These are phyloP conservation scores for Paraleonurus japonicus DNA, from an alignment of 257 asterid genomes.

Conservation along the genomic window DNA sequence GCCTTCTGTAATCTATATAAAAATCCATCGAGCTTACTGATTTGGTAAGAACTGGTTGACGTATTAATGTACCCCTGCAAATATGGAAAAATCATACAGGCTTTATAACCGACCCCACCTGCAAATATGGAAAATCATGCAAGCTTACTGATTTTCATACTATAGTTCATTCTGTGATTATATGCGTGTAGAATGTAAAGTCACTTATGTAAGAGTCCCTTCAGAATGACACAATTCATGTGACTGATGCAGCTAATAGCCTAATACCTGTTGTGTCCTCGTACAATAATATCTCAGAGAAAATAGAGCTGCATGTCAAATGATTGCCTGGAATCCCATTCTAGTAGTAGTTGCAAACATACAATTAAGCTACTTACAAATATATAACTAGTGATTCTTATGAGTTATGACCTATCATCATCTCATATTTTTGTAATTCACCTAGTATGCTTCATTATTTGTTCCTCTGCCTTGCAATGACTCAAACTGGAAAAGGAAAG, in stretches of 20 bases:
- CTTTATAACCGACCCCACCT: neutral
- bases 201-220: neutral
- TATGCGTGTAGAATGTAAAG: neutral
- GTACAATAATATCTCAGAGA: neutral
- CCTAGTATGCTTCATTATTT: neutral
- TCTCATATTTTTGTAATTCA: neutral
- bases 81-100: slow-evolving; percentile 3
- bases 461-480: neutral
- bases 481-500: neutral
- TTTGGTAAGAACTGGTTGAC: neutral
- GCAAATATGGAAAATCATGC: too few relatives aligned
- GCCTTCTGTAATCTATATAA: neutral
- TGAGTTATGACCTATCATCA: neutral
- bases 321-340: neutral
- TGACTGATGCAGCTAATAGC: neutral
- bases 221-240: neutral
- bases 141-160: too few relatives aligned
- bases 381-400: neutral
- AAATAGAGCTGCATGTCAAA: neutral
- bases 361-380: neutral
- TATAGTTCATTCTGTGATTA: neutral
- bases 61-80: neutral
- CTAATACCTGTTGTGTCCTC: neutral
- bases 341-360: neutral
- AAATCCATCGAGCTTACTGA: neutral